Evolutionary conservation across 441 rosid genomes (phyloP).

Genomic region (Euphorbia corollata): DNA sequence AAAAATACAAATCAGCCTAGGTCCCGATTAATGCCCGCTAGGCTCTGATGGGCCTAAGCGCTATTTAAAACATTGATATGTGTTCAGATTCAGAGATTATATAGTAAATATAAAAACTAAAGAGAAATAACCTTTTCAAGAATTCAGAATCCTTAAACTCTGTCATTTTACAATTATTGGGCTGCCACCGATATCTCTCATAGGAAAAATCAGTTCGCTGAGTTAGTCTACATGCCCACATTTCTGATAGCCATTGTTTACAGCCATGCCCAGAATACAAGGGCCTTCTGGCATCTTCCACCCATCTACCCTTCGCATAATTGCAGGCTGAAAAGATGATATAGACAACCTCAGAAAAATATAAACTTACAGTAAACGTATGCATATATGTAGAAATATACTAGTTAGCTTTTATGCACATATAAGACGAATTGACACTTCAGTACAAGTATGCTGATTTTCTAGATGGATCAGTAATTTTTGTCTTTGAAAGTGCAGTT

Average conservation of each 20-base stretch:
- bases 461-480: background rate
- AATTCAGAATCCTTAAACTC: conserved; percentile 55
- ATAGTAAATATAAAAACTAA: background rate
- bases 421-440: background rate
- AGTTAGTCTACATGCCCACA: conserved; percentile 84
- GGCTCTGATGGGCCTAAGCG: too few relatives aligned
- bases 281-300: conserved; percentile 48
- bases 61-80: too few relatives aligned
- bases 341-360: background rate
- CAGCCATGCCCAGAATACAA: conserved; percentile 70
- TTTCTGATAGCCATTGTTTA: conserved; percentile 76
- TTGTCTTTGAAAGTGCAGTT: background rate
- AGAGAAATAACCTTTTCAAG: conserved; percentile 43
- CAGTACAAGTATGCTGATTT: background rate
- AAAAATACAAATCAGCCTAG: too few relatives aligned
- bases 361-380: background rate
- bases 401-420: background rate
- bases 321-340: conserved; percentile 50
- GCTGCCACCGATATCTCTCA: conserved; percentile 70
- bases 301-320: conserved; percentile 80
- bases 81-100: background rate
- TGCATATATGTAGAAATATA: background rate
- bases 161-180: conserved; percentile 56
- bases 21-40: too few relatives aligned
- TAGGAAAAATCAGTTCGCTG: conserved; percentile 67